Evolutionary conservation across 2,329 filamentous ascomycete species (phyloP).

Genomic region (Colletotrichum falcatum): DNA sequence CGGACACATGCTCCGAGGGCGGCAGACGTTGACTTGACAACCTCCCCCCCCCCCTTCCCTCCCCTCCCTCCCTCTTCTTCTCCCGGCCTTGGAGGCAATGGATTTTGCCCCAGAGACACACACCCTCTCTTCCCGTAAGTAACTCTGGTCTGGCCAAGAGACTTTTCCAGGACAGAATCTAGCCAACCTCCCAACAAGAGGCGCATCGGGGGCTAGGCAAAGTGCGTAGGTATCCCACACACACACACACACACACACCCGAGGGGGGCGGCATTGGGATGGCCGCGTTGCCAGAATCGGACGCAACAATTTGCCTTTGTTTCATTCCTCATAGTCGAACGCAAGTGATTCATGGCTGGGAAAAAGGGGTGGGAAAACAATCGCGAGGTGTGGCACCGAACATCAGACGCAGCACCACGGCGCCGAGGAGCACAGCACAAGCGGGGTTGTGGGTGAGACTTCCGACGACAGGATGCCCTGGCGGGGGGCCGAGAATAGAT

Average conservation of each 20-base stretch:
- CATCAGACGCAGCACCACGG: not conserved
- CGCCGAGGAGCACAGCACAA: not conserved
- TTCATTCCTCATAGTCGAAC: not conserved
- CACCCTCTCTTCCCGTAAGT: not conserved
- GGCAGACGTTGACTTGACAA: not conserved
- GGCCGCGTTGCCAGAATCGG: not conserved
- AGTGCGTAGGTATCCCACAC: not conserved
- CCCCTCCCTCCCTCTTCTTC: too few relatives aligned
- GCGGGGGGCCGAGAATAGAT: conserved; percentile 2
- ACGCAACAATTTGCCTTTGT: not conserved
- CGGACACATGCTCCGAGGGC: too few relatives aligned
- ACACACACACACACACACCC: too few relatives aligned
- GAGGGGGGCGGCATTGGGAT: not conserved
- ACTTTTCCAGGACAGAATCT: not conserved
- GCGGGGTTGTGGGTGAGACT: not conserved
- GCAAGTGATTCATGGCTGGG: not conserved
- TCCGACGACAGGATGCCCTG: not conserved
- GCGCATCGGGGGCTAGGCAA: not conserved
- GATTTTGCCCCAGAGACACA: not conserved
- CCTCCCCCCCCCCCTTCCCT: too few relatives aligned
- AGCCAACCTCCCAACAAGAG: not conserved
- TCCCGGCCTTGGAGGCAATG: not conserved
- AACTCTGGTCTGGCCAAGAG: not conserved
- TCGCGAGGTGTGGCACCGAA: not conserved
- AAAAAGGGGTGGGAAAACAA: not conserved